These are phyloP conservation scores for Aspergillus sp. DNA, from an alignment of 2,329 filamentous ascomycete species.

Conservation along the genomic window DNA sequence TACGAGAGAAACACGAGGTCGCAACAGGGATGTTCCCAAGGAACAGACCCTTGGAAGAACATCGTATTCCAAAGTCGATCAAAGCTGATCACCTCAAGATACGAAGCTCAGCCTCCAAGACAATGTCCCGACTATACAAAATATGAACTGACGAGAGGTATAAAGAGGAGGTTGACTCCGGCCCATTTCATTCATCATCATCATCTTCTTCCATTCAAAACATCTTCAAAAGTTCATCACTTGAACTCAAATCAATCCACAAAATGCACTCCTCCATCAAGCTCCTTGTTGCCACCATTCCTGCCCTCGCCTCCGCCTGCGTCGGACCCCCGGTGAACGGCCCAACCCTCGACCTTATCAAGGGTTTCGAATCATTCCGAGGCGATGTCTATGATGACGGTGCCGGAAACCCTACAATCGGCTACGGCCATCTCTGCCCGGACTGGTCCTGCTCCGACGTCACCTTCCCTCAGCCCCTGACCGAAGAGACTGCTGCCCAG, in stretches of 20 bases:
- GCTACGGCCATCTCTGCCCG: slow-evolving; percentile 53
- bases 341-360: slow-evolving; percentile 38
- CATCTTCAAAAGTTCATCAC: background rate
- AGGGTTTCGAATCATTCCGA: slow-evolving; percentile 39
- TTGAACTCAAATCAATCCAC: background rate
- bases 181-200: background rate
- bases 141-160: background rate
- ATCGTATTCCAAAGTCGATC: background rate
- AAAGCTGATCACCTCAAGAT: background rate
- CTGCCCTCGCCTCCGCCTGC: slow-evolving; percentile 12
- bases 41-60: background rate
- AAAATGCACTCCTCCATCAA: slow-evolving; percentile 9
- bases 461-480: slow-evolving; percentile 49
- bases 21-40: background rate
- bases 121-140: too few relatives aligned
- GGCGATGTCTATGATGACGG: slow-evolving; percentile 39
- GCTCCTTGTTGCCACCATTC: slow-evolving; percentile 1
- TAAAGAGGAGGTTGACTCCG: background rate
- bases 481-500: slow-evolving; percentile 40
- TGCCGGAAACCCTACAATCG: slow-evolving; percentile 51
- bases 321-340: slow-evolving; percentile 29
- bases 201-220: background rate
- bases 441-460: slow-evolving; percentile 47
- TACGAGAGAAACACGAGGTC: background rate
- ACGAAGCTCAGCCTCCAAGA: background rate